Evolutionary conservation across 768 basidiomycete species (phyloP), one percentile per base, ranked within the genome.

Genomic region (Pleurotus pulmonarius): DNA sequence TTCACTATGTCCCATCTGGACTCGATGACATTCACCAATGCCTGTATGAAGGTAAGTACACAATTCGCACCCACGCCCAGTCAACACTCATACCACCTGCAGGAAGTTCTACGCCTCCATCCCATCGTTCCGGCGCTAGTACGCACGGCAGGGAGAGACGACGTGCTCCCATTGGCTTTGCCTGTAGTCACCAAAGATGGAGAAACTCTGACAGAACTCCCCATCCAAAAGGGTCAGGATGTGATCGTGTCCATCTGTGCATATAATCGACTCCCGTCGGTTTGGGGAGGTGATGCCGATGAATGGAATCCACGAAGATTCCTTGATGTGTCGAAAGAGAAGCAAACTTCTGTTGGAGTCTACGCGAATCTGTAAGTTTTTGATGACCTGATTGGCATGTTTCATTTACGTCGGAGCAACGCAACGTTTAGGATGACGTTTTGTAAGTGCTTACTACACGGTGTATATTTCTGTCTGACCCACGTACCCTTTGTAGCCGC

Each of bases 151-250:
- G 57, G 8, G 3, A 24, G 15, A 2, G 79, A 82, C 56, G 74
- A 79, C 46, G 53, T 75, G 24, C 60, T 83, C 20, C 76, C 82
- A 1, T 70, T 83, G 41, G 67, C 74, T 4, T 63, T 61, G 45
- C 73, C 77, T 7, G 65, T 77, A 24, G 63, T 52, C 29, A 73
- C 70, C 6, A 62, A 60, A 20, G 65, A 65, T 0, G 78, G 76
- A 15, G 60, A 70, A 39, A 39, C 67, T 15, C 54, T 75, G 4
- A 55, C 49, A 18, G 69, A 75, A 48, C 13, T 77, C 13, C 60
- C 63, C 8, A 59, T 79, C n/a, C 69, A 70, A 0, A 67, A 69
- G 38, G 77, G 74, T 4, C 68, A 69, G 2, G 65, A 64, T 13
- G 60, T 76, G 4, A 55, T 74, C 40, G 57, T 65, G 16, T 75